A percentile compares a stretch with the other conserved stretches of the same genome.
These are phyloP conservation scores for Botrytis porri DNA, from an alignment of 2,329 filamentous ascomycete genomes.

Conservation along the genomic window DNA sequence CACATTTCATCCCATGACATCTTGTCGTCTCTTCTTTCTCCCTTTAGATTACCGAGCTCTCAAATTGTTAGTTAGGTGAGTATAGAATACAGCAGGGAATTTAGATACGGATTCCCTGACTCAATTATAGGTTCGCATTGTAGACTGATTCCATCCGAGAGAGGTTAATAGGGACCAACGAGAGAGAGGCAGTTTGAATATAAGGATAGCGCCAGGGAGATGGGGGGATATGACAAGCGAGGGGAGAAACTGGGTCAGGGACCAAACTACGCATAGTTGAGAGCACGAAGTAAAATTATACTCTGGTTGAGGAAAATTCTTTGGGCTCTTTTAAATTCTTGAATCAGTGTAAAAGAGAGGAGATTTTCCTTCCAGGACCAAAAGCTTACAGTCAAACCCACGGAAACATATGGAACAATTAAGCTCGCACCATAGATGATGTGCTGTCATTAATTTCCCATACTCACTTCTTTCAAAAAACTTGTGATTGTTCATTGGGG, in stretches of 20 bases:
- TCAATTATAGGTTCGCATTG: accelerated
- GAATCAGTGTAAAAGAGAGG: not conserved
- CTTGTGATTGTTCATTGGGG: no score
- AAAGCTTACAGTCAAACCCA: no score
- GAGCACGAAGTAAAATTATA: not conserved
- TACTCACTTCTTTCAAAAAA: no score
- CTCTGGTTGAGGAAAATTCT: accelerated
- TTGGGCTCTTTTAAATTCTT: not conserved
- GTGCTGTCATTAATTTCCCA: no score
- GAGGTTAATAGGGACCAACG: not conserved
- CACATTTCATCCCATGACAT: not conserved
- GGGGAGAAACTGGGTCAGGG: no score
- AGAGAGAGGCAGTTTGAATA: not conserved
- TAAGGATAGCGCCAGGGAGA: not conserved
- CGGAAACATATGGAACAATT: no score
- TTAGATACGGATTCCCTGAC: no score
- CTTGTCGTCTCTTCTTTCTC: not conserved
- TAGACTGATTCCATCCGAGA: not conserved
- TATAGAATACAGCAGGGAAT: no score
- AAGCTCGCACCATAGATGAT: no score
- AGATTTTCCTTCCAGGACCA: not conserved
- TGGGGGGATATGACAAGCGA: not conserved
- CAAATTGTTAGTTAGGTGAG: no score
- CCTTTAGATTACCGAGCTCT: not conserved
- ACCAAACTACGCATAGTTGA: not conserved